A percentile compares a stretch with the other conserved stretches of the same genome.
These are phyloP conservation scores for Aspergillus baeticus DNA, from an alignment of 495 filamentous ascomycete genomes.

Conservation along the genomic window DNA sequence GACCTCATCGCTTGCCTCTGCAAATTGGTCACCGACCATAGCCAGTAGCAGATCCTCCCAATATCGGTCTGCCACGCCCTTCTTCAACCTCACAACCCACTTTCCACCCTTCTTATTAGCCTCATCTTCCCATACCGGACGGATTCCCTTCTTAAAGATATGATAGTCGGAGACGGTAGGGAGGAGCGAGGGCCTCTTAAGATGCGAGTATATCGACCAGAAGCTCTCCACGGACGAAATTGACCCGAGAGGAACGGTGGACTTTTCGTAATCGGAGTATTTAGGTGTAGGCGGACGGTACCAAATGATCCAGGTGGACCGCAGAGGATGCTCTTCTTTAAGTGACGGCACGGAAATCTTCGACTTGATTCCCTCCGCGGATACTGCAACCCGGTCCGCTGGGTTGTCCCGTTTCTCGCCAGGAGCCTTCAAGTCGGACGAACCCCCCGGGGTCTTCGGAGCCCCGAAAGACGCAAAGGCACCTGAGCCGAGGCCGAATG, in stretches of 20 bases:
- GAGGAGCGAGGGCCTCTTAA: constrained; percentile 83
- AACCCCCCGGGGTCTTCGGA: constrained; percentile 82
- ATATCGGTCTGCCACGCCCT: constrained; percentile 93
- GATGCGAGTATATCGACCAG: constrained; percentile 85
- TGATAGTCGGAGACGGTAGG: constrained; percentile 97
- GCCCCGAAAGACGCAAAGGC: constrained; percentile 97
- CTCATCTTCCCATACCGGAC: constrained; percentile 98
- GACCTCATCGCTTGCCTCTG: constrained; percentile 89
- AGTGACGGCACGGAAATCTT: constrained; percentile 39
- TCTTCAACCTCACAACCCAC: constrained; percentile 94
- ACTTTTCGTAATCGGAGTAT: constrained; percentile 98
- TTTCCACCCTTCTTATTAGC: constrained; percentile 95
- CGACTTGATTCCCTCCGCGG: constrained; percentile 50
- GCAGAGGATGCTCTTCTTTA: constrained; percentile 63
- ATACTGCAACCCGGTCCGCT: constrained; percentile 57
- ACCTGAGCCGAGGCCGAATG: constrained; percentile 90
- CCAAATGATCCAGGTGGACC: constrained; percentile 94
- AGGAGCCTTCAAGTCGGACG: constrained; percentile 71
- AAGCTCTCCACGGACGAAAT: constrained; percentile 88
- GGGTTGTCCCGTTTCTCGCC: constrained; percentile 63
- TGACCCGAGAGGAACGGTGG: constrained; percentile 77
- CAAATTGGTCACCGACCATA: constrained; percentile 92
- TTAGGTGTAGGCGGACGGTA: constrained; percentile 93
- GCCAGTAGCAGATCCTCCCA: constrained; percentile 95
- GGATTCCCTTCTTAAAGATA: constrained; percentile 94